Percentiles rank a stretch among this genome's conserved stretches.
Conservation (phyloP, 164 flowering plant species). For the Umbilicus rupestris region DNA sequence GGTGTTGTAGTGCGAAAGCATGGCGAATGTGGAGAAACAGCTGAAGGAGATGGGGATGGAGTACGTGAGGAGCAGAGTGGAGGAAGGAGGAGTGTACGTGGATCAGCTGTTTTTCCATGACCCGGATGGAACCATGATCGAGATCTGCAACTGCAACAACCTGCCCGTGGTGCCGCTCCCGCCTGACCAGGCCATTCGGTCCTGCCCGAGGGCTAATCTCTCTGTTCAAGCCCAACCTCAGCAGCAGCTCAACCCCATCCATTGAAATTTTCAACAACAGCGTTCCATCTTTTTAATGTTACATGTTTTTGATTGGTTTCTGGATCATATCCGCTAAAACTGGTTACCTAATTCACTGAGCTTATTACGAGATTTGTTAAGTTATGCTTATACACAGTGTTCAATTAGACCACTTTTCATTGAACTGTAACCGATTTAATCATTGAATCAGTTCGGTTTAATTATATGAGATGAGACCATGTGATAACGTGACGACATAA, state of each 20-base stretch:
- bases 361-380: too few relatives aligned
- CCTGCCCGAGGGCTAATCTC: not conserved
- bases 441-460: too few relatives aligned
- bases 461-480: too few relatives aligned
- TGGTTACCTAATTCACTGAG: too few relatives aligned
- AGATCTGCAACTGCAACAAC: conserved; percentile 37
- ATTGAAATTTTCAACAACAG: too few relatives aligned
- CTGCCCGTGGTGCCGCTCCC: conserved; percentile 26
- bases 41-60: conserved; percentile 24
- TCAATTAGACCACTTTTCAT: too few relatives aligned
- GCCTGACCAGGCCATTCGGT: not conserved
- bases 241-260: not conserved
- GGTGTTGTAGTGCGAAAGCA: not conserved
- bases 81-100: conserved; percentile 30
- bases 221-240: not conserved
- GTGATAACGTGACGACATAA: too few relatives aligned
- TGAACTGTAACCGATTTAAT: too few relatives aligned
- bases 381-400: too few relatives aligned
- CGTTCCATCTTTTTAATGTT: too few relatives aligned
- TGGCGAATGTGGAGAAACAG: not conserved
- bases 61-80: conserved; percentile 21
- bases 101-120: conserved; percentile 45
- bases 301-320: too few relatives aligned
- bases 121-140: conserved; percentile 41
- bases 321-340: too few relatives aligned